Evolutionary conservation across 257 asterid species (phyloP).

Genomic region (Galeopsis tetrahit): DNA sequence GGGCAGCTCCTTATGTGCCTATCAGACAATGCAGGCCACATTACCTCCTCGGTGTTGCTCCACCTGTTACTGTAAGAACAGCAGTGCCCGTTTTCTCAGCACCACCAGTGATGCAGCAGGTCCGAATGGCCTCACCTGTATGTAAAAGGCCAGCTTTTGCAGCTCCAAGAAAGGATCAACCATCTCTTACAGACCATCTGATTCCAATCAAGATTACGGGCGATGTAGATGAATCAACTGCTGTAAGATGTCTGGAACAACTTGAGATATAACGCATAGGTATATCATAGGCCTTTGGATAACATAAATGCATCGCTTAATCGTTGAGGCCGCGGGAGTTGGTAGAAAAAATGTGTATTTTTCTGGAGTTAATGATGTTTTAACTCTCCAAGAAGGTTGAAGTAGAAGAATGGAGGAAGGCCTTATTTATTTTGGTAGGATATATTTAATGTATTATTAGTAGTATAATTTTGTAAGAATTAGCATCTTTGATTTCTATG

Average conservation of each 20-base stretch:
- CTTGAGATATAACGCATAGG: slow-evolving; percentile 44
- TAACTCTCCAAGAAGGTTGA: background rate
- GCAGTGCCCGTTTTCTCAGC: slow-evolving; percentile 77
- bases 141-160: slow-evolving; percentile 58
- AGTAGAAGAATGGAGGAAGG: slow-evolving; percentile 10
- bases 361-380: background rate
- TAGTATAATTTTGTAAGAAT: slow-evolving; percentile 5
- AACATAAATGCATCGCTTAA: background rate
- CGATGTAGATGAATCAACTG: slow-evolving; percentile 58
- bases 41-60: slow-evolving; percentile 60
- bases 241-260: slow-evolving; percentile 59
- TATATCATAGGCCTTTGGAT: background rate
- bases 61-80: slow-evolving; percentile 65
- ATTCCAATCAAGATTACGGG: slow-evolving; percentile 29
- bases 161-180: slow-evolving; percentile 41
- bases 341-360: background rate
- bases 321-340: background rate
- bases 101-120: slow-evolving; percentile 47
- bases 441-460: background rate
- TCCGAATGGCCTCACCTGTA: slow-evolving; percentile 56
- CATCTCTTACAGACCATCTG: slow-evolving; percentile 31
- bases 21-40: slow-evolving; percentile 49
- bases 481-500: slow-evolving; percentile 12
- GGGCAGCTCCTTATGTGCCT: slow-evolving; percentile 53
- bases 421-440: slow-evolving; percentile 26